Base-by-base conservation (phyloP, 495 filamentous ascomycete genomes). In the Aspergillus heteromorphus region DNA sequence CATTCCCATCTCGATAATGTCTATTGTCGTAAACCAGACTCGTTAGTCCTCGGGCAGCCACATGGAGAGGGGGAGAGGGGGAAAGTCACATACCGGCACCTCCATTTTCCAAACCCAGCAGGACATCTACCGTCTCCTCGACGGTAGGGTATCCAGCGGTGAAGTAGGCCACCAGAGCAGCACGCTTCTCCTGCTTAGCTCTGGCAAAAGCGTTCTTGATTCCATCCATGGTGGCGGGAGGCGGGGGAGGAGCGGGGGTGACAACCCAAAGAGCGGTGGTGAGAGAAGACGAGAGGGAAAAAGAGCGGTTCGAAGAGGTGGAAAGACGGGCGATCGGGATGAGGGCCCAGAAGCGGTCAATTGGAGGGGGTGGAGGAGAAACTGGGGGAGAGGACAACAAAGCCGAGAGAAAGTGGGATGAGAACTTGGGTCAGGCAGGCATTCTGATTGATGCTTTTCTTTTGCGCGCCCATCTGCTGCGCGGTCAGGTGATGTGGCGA, bases 81-180 rank as follows among this genome's bases (percentile, higher is more conserved):
- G 20, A 40, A 20, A 4, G 31, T 43, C 21, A 71, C 78, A 41
- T 75, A 95, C 91, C 91, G 55, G 92, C 87, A 60, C 95, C 93
- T 64, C 93, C 95, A 67, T 85, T 87, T 74, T 98, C 88, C 83
- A 97, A 85, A 29, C 83, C 88, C 40, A 97, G 72, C 63, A 99
- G 70, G 56, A 96, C 84, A 68, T 91, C 83, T 38, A 89, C 84
- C 0, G 90, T 91, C 62, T 88, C 84, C 56, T 87, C 85, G 17
- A 83, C 75, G n/a, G 81, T 89, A 5, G 95, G 93, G 65, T 87
- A 99, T 25, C 93, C 93, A 48, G 92, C 93, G 14, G 93, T 97
- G 61, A 96, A 87, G 78, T 99, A 99, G 29, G 92, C 91, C 50
- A 99, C 89, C 45, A 99, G 78, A 45, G 93, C 92, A 29, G 79